Base-by-base conservation (phyloP, 2,329 filamentous ascomycete genomes). In the Ceratocystis variospora region DNA sequence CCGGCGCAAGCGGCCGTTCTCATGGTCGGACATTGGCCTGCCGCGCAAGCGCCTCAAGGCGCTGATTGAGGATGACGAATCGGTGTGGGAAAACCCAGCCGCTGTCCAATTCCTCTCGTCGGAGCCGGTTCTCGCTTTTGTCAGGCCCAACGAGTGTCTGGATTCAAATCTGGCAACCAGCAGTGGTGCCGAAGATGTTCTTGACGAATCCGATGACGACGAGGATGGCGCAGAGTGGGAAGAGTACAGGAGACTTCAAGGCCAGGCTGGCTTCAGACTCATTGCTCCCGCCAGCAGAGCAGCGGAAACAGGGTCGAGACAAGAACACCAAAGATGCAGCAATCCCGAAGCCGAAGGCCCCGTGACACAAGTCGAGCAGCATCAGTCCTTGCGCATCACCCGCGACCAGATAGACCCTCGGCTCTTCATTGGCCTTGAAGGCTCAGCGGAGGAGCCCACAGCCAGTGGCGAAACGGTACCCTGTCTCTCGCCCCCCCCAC, bases 61-160 rank as follows among this genome's bases (percentile, higher is more conserved):
- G 1, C 45, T 66, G n/a, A 68, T 68, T 64, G 67, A 68, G 33
- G 67, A 68, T 15, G 67, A 68, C 37, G 67, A 66, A 6, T 22
- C 59, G 1, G 61, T 68, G 2, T 66, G 67, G 67, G 64, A 65
- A n/a, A 66, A 68, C 61, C 63, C 67, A n/a, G 61, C 37, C 17
- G 61, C 67, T 6, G 67, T 68, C 5, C 48, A 53, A 17, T 68
- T 68, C 22, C 59, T 68, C 19, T 55, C 48, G 8, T 65, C 63
- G 8, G 61, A 19, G 37, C 59, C 57, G 41, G 64, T 68, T 22
- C 19, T 68, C n/a, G 67, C 67, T 3, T 68, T 68, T 64, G 25
- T 67, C n/a, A 57, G 45, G 55, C 62, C 63, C n/a, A 67, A 67
- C 17, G 55, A 67, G 46, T 64, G 66, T 46, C 41, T 67, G 19